Base-by-base conservation (phyloP, 495 filamentous ascomycete genomes). In the Durotheca rogersii region DNA sequence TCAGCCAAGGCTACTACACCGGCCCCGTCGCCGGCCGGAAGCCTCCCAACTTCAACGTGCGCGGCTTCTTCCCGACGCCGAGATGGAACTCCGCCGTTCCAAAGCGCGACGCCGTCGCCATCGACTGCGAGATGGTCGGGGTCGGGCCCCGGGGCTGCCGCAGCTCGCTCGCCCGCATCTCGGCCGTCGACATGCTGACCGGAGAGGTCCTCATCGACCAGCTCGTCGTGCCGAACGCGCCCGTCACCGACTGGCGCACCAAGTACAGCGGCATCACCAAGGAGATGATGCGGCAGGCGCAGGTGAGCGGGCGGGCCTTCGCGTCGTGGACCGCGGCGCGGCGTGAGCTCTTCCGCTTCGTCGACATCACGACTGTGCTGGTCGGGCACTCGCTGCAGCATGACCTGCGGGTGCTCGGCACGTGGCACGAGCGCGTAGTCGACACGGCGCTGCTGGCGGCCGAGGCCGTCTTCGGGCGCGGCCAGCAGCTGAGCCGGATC, bases 121-220 rank as follows among this genome's bases (percentile, higher is more conserved):
- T 80, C n/a, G 72, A 77, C 58, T 79, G 76, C 50, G 75, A 79
- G 49, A 78, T 77, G 71, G 74, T 73, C 2, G 60, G 60, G 0
- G 32, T 68, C 1, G 10, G 34, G n/a, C n/a, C n/a, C n/a, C n/a
- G n/a, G 0, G 34, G 42, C 7, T 59, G 65, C 1, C 62, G 68
- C 0, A 14, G 32, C 1, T 74, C 79, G 14, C 63, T 81, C 0
- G 68, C 78, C 29, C 66, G 66, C 0, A 6, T 81, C 0, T 68
- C 65, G 15, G 58, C 66, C 1, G 43, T 79, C 4, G 77, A 81
- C 42, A 71, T 69, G 41, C 67, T 76, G 49, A 65, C 66, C 0
- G 69, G 74, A 1, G 57, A 69, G 3, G 33, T 66, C 1, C 61
- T 79, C 7, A 54, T 80, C 18, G 62, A 80, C 44, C 50, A 55